These are phyloP conservation scores for Oidiodendron maius DNA, from an alignment of 495 filamentous ascomycete species.

Conservation along the genomic window DNA sequence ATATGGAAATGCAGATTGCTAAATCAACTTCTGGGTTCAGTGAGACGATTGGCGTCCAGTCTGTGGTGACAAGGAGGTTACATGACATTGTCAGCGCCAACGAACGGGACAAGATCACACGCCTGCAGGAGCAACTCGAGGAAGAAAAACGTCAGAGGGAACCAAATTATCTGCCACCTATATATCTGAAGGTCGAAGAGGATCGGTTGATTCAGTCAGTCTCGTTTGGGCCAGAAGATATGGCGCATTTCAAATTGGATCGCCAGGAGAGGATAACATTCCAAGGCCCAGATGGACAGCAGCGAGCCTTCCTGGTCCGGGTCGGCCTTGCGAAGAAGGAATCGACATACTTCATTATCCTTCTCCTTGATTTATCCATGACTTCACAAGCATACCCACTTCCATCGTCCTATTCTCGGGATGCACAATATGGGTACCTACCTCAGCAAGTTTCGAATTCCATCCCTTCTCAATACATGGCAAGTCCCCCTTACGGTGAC, in stretches of 20 bases:
- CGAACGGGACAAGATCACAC: conserved; percentile 45
- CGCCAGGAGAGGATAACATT: conserved; percentile 46
- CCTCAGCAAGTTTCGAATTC: conserved; percentile 34
- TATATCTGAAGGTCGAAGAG: conserved; percentile 38
- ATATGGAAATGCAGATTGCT: conserved; percentile 46
- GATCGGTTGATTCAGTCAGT: conserved; percentile 42
- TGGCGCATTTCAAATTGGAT: conserved; percentile 36
- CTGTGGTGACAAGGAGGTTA: conserved; percentile 34
- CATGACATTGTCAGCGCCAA: conserved; percentile 38
- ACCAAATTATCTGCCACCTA: conserved; percentile 51
- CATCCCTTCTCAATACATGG: conserved; percentile 22
- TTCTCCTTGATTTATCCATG: conserved; percentile 29
- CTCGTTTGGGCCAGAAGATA: conserved; percentile 39
- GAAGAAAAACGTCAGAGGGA: conserved; percentile 39
- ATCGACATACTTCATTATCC: conserved; percentile 47
- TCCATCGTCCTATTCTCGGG: conserved; percentile 22
- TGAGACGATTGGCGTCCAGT: conserved; percentile 39
- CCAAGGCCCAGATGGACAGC: conserved; percentile 37
- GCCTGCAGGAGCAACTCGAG: conserved; percentile 38
- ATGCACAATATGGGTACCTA: conserved; percentile 36
- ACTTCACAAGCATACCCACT: conserved; percentile 29
- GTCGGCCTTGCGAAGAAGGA: conserved; percentile 44
- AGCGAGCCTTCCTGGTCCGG: conserved; percentile 33
- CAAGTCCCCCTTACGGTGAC: conserved; percentile 9
- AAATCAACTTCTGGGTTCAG: conserved; percentile 46